These are phyloP conservation scores for Ustanciosporium gigantosporum DNA, from an alignment of 1,284 basidiomycete species.

Conservation along the genomic window DNA sequence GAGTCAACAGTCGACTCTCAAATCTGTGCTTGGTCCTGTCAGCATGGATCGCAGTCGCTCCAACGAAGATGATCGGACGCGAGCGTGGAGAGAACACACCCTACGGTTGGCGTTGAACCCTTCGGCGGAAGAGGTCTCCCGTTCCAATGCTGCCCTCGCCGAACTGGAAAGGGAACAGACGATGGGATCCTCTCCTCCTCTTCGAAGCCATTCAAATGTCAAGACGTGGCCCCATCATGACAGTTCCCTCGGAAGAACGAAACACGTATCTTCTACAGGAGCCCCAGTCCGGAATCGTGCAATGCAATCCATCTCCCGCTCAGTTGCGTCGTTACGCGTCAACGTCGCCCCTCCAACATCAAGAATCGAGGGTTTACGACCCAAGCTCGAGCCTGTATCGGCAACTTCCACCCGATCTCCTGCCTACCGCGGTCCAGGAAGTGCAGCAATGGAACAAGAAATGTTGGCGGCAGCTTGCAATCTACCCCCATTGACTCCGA, in stretches of 20 bases:
- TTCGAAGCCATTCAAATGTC: too few species aligned
- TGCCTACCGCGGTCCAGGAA: too few species aligned
- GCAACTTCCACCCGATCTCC: too few species aligned
- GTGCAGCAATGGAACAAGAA: too few species aligned
- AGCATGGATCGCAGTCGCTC: neutral
- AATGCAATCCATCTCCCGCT: constrained; percentile 1
- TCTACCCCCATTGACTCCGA: neutral
- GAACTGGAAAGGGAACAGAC: constrained; percentile 3
- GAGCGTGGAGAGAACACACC: constrained; percentile 23
- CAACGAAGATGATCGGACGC: constrained; percentile 29
- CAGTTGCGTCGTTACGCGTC: constrained; percentile 7
- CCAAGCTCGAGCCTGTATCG: too few species aligned
- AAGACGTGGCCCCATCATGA: too few species aligned
- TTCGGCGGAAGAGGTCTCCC: constrained; percentile 5
- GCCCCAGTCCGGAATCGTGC: neutral
- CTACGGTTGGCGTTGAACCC: constrained; percentile 19
- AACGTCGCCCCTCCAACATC: too few species aligned
- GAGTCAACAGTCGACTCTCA: neutral
- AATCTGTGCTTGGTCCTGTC: neutral
- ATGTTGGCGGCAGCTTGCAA: neutral
- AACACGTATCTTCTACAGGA: too few species aligned
- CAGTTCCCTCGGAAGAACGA: too few species aligned
- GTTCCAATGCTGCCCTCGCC: constrained; percentile 1
- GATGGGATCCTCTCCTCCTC: too few species aligned
- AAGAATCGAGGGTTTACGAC: too few species aligned